Evolutionary conservation across 2,329 filamentous ascomycete species (phyloP).

Genomic region (Xylariales sp.): DNA sequence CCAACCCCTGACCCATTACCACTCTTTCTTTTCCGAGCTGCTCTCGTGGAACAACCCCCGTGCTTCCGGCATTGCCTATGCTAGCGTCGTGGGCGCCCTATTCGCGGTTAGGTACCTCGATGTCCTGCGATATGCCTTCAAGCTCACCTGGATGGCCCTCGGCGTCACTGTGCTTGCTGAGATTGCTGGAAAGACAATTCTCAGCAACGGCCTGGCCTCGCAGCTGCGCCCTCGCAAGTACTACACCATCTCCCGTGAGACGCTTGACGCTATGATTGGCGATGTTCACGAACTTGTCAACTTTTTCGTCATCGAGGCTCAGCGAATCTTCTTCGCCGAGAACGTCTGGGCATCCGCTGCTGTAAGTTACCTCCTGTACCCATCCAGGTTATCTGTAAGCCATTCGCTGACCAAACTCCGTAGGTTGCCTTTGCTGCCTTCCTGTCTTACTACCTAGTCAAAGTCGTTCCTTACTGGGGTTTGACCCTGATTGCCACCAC

Average conservation of each 20-base stretch:
- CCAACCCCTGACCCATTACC: constrained; percentile 64
- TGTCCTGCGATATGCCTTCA: constrained; percentile 60
- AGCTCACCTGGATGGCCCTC: constrained; percentile 60
- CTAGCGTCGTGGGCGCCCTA: constrained; percentile 53
- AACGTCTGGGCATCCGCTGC: constrained; percentile 56
- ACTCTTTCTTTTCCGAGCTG: constrained; percentile 66
- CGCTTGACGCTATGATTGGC: constrained; percentile 55
- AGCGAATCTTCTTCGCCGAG: constrained; percentile 65
- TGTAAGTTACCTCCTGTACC: constrained; percentile 38
- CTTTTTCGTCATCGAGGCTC: constrained; percentile 67
- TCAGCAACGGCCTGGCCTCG: constrained; percentile 58
- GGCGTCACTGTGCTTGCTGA: constrained; percentile 58
- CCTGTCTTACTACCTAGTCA: constrained; percentile 64
- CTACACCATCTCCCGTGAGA: constrained; percentile 61
- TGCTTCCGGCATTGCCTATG: constrained; percentile 64
- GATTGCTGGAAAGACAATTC: constrained; percentile 53
- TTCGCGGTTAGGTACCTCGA: constrained; percentile 63
- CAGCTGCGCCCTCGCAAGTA: constrained; percentile 65
- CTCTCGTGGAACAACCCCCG: constrained; percentile 67
- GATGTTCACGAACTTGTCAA: constrained; percentile 66
- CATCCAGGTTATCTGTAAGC: constrained; percentile 8
- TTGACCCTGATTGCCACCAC: constrained; percentile 58
- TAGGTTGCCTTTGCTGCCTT: constrained; percentile 59
- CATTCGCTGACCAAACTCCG: constrained; percentile 5
- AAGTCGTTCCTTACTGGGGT: constrained; percentile 67